Base-by-base conservation (phyloP, 2,329 filamentous ascomycete species). In the Pseudogymnoascus destructans region DNA sequence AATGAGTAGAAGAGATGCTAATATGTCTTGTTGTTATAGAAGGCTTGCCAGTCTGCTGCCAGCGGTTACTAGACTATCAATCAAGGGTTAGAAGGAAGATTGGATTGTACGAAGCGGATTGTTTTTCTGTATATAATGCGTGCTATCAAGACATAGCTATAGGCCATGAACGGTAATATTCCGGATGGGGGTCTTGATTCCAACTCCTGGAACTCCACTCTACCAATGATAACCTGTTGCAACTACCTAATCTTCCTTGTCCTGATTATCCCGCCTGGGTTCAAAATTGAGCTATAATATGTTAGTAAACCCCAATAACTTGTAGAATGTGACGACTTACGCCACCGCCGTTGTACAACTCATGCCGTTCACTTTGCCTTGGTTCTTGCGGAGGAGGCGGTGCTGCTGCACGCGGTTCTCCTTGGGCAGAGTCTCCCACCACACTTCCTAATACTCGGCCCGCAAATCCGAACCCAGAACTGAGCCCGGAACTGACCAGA, bases 31-130 rank as follows among this genome's bases (percentile, higher is more conserved):
- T 35, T 7, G 59, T 19, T 63, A 67, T 63, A 81, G 79, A 92
- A 91, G 79, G 86, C 87, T 59, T 92, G 87, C 79, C 87, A 92
- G 78, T 75, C 81, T 64, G 87, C 88, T 66, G 85, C 87, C 58
- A 82, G 77, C 73, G 82, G 77, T 66, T 88, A 89, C 75, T 89
- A 82, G 70, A 61, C 58, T 59, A 61, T 23, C 40, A 30, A 63
- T 36, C 25, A 15, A 32, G 46, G 15, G 25, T 17, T 19, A 19
- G 46, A 52, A 30, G n/a, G 15, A 30, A n/a, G 25, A 30, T 30
- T 30, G 46, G 25, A 5, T 52, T 52, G 46, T 52, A 52, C 46
- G 46, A 52, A 52, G 46, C 19, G 32, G 25, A 13, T 32, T 52
- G 25, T 30, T 52, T 52, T 52, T 52, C 46, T 52, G 46, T 52